phyloP scores from a whole-genome alignment of 2,329 filamentous ascomycete species.

The Penicillium janthinellum region DNA sequence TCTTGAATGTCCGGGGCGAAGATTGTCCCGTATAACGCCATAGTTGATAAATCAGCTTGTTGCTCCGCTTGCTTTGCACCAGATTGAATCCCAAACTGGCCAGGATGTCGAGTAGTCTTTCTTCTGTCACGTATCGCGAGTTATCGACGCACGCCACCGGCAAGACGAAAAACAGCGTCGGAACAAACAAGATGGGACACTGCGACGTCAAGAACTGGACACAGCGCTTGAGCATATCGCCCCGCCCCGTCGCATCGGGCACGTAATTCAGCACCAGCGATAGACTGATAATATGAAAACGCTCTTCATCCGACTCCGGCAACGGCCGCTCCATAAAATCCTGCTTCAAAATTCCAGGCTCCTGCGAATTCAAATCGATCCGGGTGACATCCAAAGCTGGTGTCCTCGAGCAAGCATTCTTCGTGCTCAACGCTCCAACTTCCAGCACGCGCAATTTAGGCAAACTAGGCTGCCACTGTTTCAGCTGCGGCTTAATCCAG shows the following conservation, averaged over 20 bases:
- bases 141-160: conserved; percentile 87
- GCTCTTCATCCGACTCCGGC: conserved; percentile 60
- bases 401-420: conserved; percentile 79
- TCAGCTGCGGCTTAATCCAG: conserved; percentile 52
- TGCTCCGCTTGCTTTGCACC: conserved; percentile 69
- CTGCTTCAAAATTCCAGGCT: conserved; percentile 74
- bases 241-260: conserved; percentile 71
- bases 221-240: conserved; percentile 81
- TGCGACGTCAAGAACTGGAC: conserved; percentile 64
- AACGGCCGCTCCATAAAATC: conserved; percentile 91
- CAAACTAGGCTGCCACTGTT: conserved; percentile 22
- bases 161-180: conserved; percentile 80
- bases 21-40: conserved; percentile 60
- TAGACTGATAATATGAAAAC: conserved; percentile 87
- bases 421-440: conserved; percentile 80
- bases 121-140: conserved; percentile 82
- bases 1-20: conserved; percentile 56
- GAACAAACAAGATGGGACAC: conserved; percentile 33
- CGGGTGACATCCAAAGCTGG: conserved; percentile 71
- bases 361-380: conserved; percentile 90
- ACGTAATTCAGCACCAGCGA: conserved; percentile 95
- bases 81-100: conserved; percentile 70
- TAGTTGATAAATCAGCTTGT: conserved; percentile 87
- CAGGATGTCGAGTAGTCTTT: conserved; percentile 73
- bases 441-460: conserved; percentile 71